Percentiles rank a stretch among this genome's conserved stretches.
These are phyloP conservation scores for Kwoniella sp. DNA, from an alignment of 768 basidiomycete species.

Conservation along the genomic window DNA sequence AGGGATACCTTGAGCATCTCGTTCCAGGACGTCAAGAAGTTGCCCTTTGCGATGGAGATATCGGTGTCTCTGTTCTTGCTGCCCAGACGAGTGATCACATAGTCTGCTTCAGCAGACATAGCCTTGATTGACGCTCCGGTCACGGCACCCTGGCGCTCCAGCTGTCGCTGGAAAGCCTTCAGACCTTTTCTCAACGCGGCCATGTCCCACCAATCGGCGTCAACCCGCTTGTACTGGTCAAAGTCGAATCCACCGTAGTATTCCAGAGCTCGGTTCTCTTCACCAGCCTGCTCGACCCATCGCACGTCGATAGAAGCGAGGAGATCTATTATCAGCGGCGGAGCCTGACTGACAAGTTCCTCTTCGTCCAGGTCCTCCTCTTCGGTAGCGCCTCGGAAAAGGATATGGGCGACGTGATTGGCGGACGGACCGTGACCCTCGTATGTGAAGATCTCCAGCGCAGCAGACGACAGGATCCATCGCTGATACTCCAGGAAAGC, in stretches of 20 bases:
- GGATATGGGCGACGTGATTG: slow-evolving; percentile 67
- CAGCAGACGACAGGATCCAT: slow-evolving; percentile 75
- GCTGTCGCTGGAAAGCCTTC: slow-evolving; percentile 57
- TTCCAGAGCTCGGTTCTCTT: slow-evolving; percentile 15
- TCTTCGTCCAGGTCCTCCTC: slow-evolving; percentile 51
- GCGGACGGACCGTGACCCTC: slow-evolving; percentile 67
- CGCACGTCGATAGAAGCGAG: slow-evolving; percentile 80
- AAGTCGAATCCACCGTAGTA: slow-evolving; percentile 36
- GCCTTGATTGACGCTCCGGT: slow-evolving; percentile 62
- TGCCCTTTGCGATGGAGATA: slow-evolving; percentile 65
- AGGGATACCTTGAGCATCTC: slow-evolving; percentile 77
- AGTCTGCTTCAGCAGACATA: slow-evolving; percentile 64
- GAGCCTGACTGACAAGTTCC: slow-evolving; percentile 60
- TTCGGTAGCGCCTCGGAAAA: slow-evolving; percentile 63
- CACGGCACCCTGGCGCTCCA: slow-evolving; percentile 65
- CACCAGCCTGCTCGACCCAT: slow-evolving; percentile 63
- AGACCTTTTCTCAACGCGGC: slow-evolving; percentile 68
- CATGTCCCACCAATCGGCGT: slow-evolving; percentile 48
- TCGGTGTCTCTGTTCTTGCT: slow-evolving; percentile 84
- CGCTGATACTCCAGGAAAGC: slow-evolving; percentile 79
- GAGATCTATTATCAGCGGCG: slow-evolving; percentile 80
- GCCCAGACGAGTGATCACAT: slow-evolving; percentile 76
- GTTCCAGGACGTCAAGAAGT: slow-evolving; percentile 78
- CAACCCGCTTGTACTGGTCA: slow-evolving; percentile 32
- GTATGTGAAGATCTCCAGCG: slow-evolving; percentile 81